Conservation (phyloP, 495 filamentous ascomycete species). For the Glonium stellatum region DNA sequence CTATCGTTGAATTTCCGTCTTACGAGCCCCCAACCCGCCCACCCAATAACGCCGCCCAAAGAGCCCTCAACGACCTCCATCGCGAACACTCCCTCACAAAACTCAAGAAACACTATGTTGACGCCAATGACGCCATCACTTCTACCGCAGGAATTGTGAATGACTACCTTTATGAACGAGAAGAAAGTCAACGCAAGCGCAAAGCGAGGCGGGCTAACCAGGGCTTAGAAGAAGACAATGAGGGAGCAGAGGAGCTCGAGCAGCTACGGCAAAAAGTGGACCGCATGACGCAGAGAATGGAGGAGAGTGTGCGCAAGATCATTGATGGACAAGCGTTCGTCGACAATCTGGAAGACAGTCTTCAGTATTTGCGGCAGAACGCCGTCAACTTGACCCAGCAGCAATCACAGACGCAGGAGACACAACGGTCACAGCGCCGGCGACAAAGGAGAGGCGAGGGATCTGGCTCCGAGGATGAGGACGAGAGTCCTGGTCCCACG, state of each 20-base stretch:
- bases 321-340: constrained; percentile 32
- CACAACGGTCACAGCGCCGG: constrained; percentile 4
- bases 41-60: constrained; percentile 29
- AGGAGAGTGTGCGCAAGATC: constrained; percentile 33
- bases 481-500: constrained; percentile 19
- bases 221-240: constrained; percentile 12
- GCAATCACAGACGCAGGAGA: constrained; percentile 7
- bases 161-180: constrained; percentile 24
- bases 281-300: constrained; percentile 35
- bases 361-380: constrained; percentile 11
- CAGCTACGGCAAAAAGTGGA: constrained; percentile 30
- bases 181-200: constrained; percentile 17
- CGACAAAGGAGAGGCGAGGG: constrained; percentile 3
- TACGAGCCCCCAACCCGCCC: constrained; percentile 34
- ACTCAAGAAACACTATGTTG: constrained; percentile 24
- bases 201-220: constrained; percentile 17
- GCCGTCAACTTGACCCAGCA: constrained; percentile 15
- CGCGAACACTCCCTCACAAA: constrained; percentile 9
- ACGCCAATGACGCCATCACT: constrained; percentile 21
- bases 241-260: constrained; percentile 15
- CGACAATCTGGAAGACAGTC: constrained; percentile 18
- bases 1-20: constrained; percentile 19
- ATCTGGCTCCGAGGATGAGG: constrained; percentile 18
- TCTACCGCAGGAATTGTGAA: constrained; percentile 30
- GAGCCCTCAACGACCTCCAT: constrained; percentile 16